phyloP scores from a whole-genome alignment of 352 stramenopile species.

The Ophiocytium majus region DNA sequence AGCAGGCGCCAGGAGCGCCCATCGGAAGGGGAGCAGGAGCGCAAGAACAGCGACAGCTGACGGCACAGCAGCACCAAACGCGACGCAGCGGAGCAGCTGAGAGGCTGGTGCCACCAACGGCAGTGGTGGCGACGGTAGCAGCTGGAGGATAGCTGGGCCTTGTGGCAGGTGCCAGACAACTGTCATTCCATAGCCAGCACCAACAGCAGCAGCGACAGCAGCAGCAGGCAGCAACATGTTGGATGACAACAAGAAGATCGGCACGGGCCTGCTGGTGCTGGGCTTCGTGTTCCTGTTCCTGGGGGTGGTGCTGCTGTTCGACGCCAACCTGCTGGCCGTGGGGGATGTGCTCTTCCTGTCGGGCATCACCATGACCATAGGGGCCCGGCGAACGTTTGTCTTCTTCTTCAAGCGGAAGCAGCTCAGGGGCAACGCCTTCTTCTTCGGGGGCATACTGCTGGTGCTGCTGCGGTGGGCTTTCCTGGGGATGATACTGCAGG shows the following conservation, averaged over 20 bases:
- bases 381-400: slow-evolving; percentile 38
- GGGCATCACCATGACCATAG: slow-evolving; percentile 54
- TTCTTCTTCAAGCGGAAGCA: slow-evolving; percentile 58
- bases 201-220: slow-evolving; percentile 1
- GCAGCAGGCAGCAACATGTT: neutral
- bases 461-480: slow-evolving; percentile 45
- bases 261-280: slow-evolving; percentile 45
- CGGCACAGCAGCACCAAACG: too few relatives aligned
- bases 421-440: slow-evolving; percentile 48
- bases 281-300: slow-evolving; percentile 45
- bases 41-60: too few relatives aligned
- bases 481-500: slow-evolving; percentile 49
- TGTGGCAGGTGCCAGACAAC: too few relatives aligned
- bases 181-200: too few relatives aligned
- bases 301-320: slow-evolving; percentile 51
- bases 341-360: slow-evolving; percentile 53
- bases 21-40: too few relatives aligned
- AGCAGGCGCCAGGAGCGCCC: too few relatives aligned
- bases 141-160: too few relatives aligned
- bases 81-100: too few relatives aligned
- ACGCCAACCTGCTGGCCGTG: slow-evolving; percentile 44
- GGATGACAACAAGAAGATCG: slow-evolving; percentile 51
- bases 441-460: slow-evolving; percentile 49
- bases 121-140: too few relatives aligned
- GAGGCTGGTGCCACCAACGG: too few relatives aligned